Evolutionary conservation across 192 early-diverging fungal genomes (phyloP), one percentile per base, ranked within the genome.

Genomic region (Coemansia asiatica): DNA sequence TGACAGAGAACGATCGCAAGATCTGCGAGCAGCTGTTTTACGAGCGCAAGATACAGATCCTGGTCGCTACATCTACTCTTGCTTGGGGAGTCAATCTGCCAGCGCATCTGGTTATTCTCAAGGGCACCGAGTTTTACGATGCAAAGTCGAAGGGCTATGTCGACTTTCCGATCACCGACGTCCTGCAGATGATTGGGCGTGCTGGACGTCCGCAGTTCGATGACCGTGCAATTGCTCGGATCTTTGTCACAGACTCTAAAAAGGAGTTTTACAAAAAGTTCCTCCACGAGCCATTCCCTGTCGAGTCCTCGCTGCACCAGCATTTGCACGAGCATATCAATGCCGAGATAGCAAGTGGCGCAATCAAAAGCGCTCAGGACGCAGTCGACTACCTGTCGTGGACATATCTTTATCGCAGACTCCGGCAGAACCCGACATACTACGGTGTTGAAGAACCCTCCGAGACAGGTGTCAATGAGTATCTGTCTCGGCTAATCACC

Each of bases 261-360:
- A 96, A 97, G 85, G 92, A 97, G 69, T 99, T 98, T 83, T 99
- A 97, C 85, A 96, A 96, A 60, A 92, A 91, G 81, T 99, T 99
- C 74, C 84, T 99, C 53, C 93, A 96, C 68, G 93, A 95, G 68
- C 94, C 95, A 1, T 94, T 92, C 79, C 92, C 92, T n/a, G 92
- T 94, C 27, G 92, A 93, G 71, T 93, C 90, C 1, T 88, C 86
- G 61, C 77, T 94, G 33, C 90, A 93, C 66, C 75, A 83, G 33
- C 85, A 80, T 55, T 60, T 92, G 44, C 87, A 92, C 66, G 93
- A 97, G 64, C 95, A 98, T 68, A 78, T 98, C 53, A 96, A 96
- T 67, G 97, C 97, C 12, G 97, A 98, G 80, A 87, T 98, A 83
- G 89, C 92, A 6, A 83, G 82, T 6, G 94, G 93, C 0, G 91